phyloP scores from a whole-genome alignment of 2,329 filamentous ascomycete genomes.

The Fusarium sp. region DNA sequence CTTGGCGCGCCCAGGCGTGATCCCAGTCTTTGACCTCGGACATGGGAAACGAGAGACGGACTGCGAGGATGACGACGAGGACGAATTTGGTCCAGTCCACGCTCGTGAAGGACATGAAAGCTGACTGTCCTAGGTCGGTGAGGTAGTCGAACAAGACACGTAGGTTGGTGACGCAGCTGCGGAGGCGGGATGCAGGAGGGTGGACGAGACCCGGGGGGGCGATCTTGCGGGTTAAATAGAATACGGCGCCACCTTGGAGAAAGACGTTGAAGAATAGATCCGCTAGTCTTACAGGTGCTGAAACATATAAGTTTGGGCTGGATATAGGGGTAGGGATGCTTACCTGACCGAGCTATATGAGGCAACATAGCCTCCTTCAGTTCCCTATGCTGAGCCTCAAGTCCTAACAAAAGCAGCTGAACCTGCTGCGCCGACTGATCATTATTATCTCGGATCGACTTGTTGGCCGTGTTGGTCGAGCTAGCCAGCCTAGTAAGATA shows the following conservation, averaged over 20 bases:
- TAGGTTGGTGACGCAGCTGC: constrained; percentile 39
- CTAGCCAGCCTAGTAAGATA: constrained; percentile 55
- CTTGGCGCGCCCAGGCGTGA: constrained; percentile 50
- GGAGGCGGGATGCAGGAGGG: constrained; percentile 35
- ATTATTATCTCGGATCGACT: constrained; percentile 43
- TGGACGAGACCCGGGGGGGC: constrained; percentile 16
- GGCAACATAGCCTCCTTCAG: constrained; percentile 49
- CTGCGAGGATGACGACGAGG: constrained; percentile 51
- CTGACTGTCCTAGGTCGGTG: constrained; percentile 41
- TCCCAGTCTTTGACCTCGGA: constrained; percentile 49
- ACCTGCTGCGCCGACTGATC: constrained; percentile 51
- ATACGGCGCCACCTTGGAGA: constrained; percentile 51
- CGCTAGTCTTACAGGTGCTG: constrained; percentile 45
- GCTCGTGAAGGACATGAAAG: constrained; percentile 50
- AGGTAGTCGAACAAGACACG: constrained; percentile 48
- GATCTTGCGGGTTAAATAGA: constrained; percentile 35
- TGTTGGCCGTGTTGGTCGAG: constrained; percentile 51
- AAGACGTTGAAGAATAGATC: constrained; percentile 51
- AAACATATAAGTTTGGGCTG: constrained; percentile 28
- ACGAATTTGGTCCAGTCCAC: constrained; percentile 57
- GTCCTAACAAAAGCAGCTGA: constrained; percentile 55
- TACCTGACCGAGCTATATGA: constrained; percentile 43
- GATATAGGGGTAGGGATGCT: neutral
- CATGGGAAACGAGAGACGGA: constrained; percentile 58
- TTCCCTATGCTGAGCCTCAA: constrained; percentile 57